phyloP scores from a whole-genome alignment of 1,139 yeast genomes.

The Hyphopichia wangnamkhiaoensis region DNA sequence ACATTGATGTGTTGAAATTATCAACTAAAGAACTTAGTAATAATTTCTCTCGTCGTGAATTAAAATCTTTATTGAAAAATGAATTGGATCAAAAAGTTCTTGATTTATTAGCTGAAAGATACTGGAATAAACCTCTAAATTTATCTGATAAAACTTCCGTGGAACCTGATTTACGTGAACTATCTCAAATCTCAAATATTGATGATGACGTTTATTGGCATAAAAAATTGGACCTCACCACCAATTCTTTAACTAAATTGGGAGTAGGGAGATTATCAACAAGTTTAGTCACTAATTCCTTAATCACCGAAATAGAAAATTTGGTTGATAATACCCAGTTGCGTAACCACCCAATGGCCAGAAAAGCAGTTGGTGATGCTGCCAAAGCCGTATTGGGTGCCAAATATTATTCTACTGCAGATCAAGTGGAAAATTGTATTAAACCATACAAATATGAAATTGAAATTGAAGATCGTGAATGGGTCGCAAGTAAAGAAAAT shows the following conservation, averaged over 20 bases:
- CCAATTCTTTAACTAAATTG: slow-evolving; percentile 81
- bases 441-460: slow-evolving; percentile 97
- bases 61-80: slow-evolving; percentile 74
- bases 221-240: slow-evolving; percentile 78
- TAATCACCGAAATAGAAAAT: slow-evolving; percentile 74
- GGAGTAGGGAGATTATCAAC: slow-evolving; percentile 95
- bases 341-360: slow-evolving; percentile 81
- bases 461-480: slow-evolving; percentile 93
- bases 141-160: slow-evolving; percentile 15
- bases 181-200: slow-evolving; percentile 47
- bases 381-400: slow-evolving; percentile 76
- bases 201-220: slow-evolving; percentile 85
- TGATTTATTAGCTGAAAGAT: slow-evolving; percentile 83
- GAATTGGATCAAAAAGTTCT: slow-evolving; percentile 88
- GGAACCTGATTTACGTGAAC: slow-evolving; percentile 57
- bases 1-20: slow-evolving; percentile 82
- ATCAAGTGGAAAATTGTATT: slow-evolving; percentile 97
- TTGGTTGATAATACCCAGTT: slow-evolving; percentile 74
- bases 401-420: slow-evolving; percentile 89
- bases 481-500: slow-evolving; percentile 82
- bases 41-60: slow-evolving; percentile 79
- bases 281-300: slow-evolving; percentile 74
- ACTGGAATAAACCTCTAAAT: slow-evolving; percentile 76
- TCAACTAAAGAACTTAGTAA: slow-evolving; percentile 86
- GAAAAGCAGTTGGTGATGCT: slow-evolving; percentile 79